Evolutionary conservation across 2,329 filamentous ascomycete genomes (phyloP).

Genomic region (Tolypocladium sp.): DNA sequence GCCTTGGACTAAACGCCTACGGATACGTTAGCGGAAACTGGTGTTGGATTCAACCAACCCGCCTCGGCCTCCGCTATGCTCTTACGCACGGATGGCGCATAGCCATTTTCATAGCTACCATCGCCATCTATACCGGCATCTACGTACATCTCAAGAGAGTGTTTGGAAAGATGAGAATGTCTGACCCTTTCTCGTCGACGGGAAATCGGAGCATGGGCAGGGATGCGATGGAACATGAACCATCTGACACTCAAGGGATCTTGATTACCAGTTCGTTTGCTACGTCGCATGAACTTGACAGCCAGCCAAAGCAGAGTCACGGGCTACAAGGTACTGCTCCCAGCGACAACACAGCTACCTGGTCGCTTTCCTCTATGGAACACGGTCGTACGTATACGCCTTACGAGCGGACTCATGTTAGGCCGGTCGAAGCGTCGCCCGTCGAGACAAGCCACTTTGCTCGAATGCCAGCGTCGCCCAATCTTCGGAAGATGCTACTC

Average conservation of each 20-base stretch:
- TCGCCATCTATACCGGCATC: conserved; percentile 29
- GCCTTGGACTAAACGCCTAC: conserved; percentile 11
- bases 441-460: not conserved
- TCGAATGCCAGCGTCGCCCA: conserved; percentile 6
- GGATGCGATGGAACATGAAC: not conserved
- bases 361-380: not conserved
- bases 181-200: not conserved
- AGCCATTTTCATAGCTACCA: conserved; percentile 26
- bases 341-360: not conserved
- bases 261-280: conserved; percentile 1
- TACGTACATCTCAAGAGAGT: conserved; percentile 13
- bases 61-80: conserved; percentile 25
- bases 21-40: conserved; percentile 30
- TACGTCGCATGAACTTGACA: conserved; percentile 1
- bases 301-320: not conserved
- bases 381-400: not conserved
- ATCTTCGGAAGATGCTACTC: conserved; percentile 21
- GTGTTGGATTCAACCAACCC: conserved; percentile 31
- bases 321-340: not conserved
- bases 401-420: not conserved
- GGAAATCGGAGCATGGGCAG: not conserved
- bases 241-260: conserved; percentile 3
- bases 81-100: conserved; percentile 34
- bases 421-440: no score
- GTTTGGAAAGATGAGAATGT: conserved; percentile 4